Evolutionary conservation across 2,329 filamentous ascomycete species (phyloP).

Genomic region (Claviceps sorghi): DNA sequence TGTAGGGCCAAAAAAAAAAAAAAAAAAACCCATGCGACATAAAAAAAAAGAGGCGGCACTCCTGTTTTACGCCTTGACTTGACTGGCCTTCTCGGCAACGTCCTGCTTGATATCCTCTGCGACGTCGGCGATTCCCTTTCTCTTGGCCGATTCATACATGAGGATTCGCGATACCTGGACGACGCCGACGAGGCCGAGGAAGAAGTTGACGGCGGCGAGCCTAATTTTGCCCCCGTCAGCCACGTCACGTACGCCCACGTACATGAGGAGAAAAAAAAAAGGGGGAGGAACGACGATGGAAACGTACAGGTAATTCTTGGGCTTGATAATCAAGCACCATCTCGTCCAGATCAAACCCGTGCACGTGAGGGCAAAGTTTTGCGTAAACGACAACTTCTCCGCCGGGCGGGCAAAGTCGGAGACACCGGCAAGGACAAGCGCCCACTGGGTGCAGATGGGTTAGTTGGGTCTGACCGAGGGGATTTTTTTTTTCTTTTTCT

Average conservation of each 20-base stretch:
- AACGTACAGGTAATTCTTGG: conserved; percentile 72
- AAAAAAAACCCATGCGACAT: no score
- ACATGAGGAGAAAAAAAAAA: neutral
- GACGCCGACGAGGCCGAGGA: conserved; percentile 77
- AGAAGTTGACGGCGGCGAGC: conserved; percentile 94
- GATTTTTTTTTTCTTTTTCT: no score
- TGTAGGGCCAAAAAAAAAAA: no score
- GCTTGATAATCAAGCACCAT: conserved; percentile 96
- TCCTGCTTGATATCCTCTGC: conserved; percentile 28
- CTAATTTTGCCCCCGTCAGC: conserved; percentile 26
- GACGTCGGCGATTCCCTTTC: conserved; percentile 27
- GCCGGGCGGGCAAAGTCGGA: conserved; percentile 84
- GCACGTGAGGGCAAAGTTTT: conserved; percentile 78
- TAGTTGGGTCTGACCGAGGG: no score
- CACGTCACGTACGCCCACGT: neutral
- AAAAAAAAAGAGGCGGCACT: no score
- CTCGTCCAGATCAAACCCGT: conserved; percentile 96
- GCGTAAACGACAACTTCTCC: conserved; percentile 81
- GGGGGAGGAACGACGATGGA: neutral
- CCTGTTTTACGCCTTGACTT: conserved; percentile 2
- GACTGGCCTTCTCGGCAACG: conserved; percentile 18
- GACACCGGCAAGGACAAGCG: conserved; percentile 78
- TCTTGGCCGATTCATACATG: conserved; percentile 46
- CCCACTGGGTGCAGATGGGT: conserved; percentile 47
- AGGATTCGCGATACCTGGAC: conserved; percentile 70